Conservation (phyloP, 768 basidiomycete genomes). For the Hygrophoropsis aurantiaca region DNA sequence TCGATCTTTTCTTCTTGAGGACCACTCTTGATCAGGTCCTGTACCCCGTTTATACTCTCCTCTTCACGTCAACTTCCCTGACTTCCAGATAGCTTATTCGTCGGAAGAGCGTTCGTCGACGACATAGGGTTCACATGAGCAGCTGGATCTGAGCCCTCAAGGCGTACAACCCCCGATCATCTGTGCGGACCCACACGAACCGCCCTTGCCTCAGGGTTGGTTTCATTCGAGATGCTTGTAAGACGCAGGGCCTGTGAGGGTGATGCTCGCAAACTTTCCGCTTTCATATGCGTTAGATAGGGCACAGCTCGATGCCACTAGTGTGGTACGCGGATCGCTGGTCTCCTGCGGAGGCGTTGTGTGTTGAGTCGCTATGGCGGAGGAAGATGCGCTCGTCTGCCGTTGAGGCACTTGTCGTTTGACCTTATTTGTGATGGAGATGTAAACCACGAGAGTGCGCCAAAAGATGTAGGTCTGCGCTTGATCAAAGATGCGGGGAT, state of each 20-base stretch:
- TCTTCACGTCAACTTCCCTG: conserved; percentile 23
- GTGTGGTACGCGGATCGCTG: conserved; percentile 59
- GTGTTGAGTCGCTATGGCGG: conserved; percentile 28
- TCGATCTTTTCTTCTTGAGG: conserved; percentile 22
- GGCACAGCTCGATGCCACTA: conserved; percentile 32
- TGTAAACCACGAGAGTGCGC: conserved; percentile 80
- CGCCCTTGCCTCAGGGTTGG: conserved; percentile 77
- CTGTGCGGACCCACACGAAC: conserved; percentile 82
- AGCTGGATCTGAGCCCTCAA: conserved; percentile 81
- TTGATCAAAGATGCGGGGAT: conserved; percentile 55
- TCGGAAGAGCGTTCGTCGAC: conserved; percentile 19
- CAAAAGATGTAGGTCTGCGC: conserved; percentile 82
- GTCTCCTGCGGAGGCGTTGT: conserved; percentile 54
- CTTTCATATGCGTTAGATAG: conserved; percentile 15
- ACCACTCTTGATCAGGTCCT: conserved; percentile 14
- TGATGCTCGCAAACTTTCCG: conserved; percentile 40
- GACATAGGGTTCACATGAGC: conserved; percentile 54
- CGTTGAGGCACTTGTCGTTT: conserved; percentile 40
- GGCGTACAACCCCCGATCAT: conserved; percentile 90
- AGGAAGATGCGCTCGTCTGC: conserved; percentile 25
- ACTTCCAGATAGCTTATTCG: conserved; percentile 28
- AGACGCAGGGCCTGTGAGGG: conserved; percentile 71
- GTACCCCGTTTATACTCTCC: conserved; percentile 28
- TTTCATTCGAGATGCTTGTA: conserved; percentile 75
- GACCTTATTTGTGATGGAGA: conserved; percentile 64